Evolutionary conservation across 148 eudicot genomes (phyloP), one percentile per base, ranked within the genome.

Genomic region (Camellia sinensis): DNA sequence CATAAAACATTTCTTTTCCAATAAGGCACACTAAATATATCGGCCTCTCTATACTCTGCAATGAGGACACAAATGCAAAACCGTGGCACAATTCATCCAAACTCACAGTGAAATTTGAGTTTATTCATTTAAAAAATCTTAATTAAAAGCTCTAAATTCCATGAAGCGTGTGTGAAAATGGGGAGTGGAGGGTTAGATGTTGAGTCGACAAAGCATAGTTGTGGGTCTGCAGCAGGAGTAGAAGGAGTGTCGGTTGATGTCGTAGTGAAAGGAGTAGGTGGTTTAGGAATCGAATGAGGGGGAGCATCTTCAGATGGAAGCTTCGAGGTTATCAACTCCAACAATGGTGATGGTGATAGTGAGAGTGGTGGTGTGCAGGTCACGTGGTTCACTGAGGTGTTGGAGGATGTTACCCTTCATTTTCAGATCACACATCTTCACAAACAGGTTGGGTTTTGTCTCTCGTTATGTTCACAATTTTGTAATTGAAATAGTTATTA

Each of bases 351-450:
- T 6, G 71, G 37, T 29, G 37, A 29, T 29, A 29, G 37, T 29
- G 1, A 29, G 1, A 29, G 37, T 29, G 37, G 79, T 62, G 74
- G 78, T 50, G 61, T 81, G 50, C 81, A 86, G 53, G 62, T 88
- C 83, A 86, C 84, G 3, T 80, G 84, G 69, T 88, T 86, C 71
- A 82, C 91, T 29, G 86, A 88, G 3, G 61, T 62, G 0, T 79
- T 68, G 7, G 84, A 88, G 18, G 87, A 84, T 22, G 80, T 79
- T 22, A 64, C 83, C 18, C 86, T 86, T 48, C 83, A 88, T 76
- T 88, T 86, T 79, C 91, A 88, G 81, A 88, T 88, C 80, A 80
- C 84, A 54, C 85, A 84, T 62, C 85, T 88, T 69, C 86, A 75
- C 18, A 86, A 86, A 75, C 89, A 88, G 91, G 91, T 86, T 73